Base-by-base conservation (phyloP, 306 rosid genomes). In the Sicyos edulis region DNA sequence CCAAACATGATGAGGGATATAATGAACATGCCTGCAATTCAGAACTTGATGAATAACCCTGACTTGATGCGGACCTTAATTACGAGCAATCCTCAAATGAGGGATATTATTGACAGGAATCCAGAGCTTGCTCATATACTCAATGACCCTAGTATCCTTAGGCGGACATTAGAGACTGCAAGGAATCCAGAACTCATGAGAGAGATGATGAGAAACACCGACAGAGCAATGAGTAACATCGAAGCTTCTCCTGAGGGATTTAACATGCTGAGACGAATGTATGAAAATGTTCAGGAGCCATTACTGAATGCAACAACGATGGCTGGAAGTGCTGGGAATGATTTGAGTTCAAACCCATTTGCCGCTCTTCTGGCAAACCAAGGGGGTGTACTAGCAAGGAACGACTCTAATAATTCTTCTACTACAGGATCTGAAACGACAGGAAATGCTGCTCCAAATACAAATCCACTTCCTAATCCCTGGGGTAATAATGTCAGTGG, bases 121-220 rank as follows among this genome's bases (percentile, higher is more conserved):
- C 91, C 91, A 4, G 91, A 86, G 76, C 88, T 86, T 44, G 88
- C 78, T 8, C 91, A 86, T 42, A 73, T 86, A 44, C 88, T 86
- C 54, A 86, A 86, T 78, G 91, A 86, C 71, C 91, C 91, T 44
- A 76, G 85, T 10, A 81, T 82, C 75, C 86, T 84, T 53, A 79
- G 86, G 22, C 91, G 84, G 83, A 86, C 91, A 10, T 77, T 86
- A 61, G 91, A 86, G 74, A 88, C 91, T 54, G 86, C 91, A 6
- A 86, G 91, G 80, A 86, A 84, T 73, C 91, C 91, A 20, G 91
- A 84, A 78, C 86, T 86, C 65, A 86, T 86, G 91, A 87, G 91
- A 37, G 91, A 86, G 76, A 86, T 86, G 88, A 86, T 86, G 91
- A 81, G 91, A 58, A 86, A 86, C 79, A 82, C 91, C 21, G 91